A percentile compares a stretch with the other conserved stretches of the same genome.
Evolutionary conservation across 1,139 yeast species (phyloP).

Genomic region (Arxiozyma slooffiae): DNA sequence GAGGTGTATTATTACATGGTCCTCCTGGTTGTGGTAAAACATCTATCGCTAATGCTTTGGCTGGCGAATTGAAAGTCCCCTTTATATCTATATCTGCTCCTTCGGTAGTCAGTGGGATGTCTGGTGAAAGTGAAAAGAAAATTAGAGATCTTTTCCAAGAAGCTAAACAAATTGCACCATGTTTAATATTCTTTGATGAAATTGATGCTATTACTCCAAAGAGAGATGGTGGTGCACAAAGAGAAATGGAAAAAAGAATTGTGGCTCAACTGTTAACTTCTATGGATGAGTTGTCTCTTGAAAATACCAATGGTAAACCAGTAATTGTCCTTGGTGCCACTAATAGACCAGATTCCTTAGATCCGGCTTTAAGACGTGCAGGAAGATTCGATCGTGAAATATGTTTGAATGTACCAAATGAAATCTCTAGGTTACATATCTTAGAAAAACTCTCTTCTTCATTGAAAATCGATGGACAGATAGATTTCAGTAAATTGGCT

Average conservation of each 20-base stretch:
- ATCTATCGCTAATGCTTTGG: conserved; percentile 88
- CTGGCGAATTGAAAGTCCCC: conserved; percentile 90
- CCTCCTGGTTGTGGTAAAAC: conserved; percentile 99
- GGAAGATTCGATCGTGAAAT: conserved; percentile 96
- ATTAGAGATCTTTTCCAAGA: conserved; percentile 88
- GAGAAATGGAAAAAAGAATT: conserved; percentile 96
- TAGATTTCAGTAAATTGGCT: conserved; percentile 67
- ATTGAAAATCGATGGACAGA: conserved; percentile 58
- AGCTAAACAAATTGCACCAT: conserved; percentile 83
- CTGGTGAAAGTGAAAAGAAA: conserved; percentile 96
- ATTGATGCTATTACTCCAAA: conserved; percentile 98
- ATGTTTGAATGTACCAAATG: conserved; percentile 86
- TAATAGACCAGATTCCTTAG: conserved; percentile 91
- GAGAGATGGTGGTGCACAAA: conserved; percentile 86
- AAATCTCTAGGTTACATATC: conserved; percentile 68
- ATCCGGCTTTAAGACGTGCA: conserved; percentile 91
- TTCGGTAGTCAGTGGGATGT: conserved; percentile 97
- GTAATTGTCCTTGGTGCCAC: conserved; percentile 96
- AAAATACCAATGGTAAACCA: conserved; percentile 84
- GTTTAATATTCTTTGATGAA: conserved; percentile 86
- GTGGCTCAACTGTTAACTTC: conserved; percentile 91
- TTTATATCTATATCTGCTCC: conserved; percentile 90
- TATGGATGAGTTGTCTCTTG: conserved; percentile 84
- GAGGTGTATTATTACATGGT: conserved; percentile 90
- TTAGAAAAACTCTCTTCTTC: conserved; percentile 60